These are phyloP conservation scores for Neospora caninum DNA, from an alignment of 169 alveolate species.

Conservation along the genomic window DNA sequence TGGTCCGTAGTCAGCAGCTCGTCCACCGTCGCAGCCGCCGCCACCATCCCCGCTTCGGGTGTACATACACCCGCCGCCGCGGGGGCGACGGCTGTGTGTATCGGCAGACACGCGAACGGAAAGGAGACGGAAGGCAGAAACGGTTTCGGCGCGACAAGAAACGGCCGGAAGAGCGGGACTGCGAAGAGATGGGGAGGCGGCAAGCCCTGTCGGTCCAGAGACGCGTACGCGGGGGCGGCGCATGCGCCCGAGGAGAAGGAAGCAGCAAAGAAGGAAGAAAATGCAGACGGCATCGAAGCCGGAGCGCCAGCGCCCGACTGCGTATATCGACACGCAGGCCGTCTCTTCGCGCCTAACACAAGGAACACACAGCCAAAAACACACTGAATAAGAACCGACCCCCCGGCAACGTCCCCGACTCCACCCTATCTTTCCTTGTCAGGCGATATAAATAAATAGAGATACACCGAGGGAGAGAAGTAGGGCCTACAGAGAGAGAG, in stretches of 20 bases:
- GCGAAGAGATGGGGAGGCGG: slow-evolving; percentile 30
- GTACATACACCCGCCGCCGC: slow-evolving; percentile 26
- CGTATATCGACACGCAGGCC: no score
- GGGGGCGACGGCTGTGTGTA: slow-evolving; percentile 26
- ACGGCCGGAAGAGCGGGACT: slow-evolving; percentile 1
- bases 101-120: slow-evolving; percentile 22
- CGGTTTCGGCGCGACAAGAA: not conserved
- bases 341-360: no score
- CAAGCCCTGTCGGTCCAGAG: not conserved
- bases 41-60: slow-evolving; percentile 10
- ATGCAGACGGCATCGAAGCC: not conserved
- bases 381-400: no score
- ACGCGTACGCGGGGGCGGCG: not conserved
- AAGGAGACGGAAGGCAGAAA: not conserved
- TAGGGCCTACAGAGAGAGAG: no score
- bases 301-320: not conserved
- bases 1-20: not conserved
- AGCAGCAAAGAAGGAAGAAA: no score
- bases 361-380: no score
- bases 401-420: no score
- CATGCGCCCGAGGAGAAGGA: no score
- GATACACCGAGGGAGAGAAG: no score
- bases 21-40: slow-evolving; percentile 22
- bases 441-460: no score
- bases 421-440: no score